Conservation (phyloP, 345 rosid species). For the Camelina hispida region DNA sequence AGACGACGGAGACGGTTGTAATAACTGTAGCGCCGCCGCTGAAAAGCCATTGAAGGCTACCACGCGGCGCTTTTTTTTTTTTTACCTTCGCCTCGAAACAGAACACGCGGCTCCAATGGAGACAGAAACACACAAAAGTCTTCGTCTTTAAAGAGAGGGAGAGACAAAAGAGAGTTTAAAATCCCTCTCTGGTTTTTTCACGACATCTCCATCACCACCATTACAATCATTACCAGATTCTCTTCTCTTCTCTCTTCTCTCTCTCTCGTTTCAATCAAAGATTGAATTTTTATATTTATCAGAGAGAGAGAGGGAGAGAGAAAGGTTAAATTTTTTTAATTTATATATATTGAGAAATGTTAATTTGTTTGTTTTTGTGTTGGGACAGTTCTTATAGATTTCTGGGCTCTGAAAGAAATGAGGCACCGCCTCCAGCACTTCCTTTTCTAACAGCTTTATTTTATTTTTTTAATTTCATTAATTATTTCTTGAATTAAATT, state of each 20-base stretch:
- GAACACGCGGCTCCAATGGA: slow-evolving; percentile 23
- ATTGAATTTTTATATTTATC: slow-evolving; percentile 1
- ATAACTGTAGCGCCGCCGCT: slow-evolving; percentile 70
- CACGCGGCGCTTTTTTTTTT: slow-evolving; percentile 40
- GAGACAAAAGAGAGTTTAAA: neutral
- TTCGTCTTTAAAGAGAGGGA: slow-evolving; percentile 1
- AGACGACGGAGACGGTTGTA: slow-evolving; percentile 60
- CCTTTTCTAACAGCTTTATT: slow-evolving; percentile 24
- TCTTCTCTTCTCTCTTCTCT: slow-evolving; percentile 32
- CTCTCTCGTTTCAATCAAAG: slow-evolving; percentile 8
- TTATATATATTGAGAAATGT: neutral
- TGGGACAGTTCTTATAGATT: slow-evolving; percentile 41
- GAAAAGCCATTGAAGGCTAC: slow-evolving; percentile 60
- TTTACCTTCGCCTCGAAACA: slow-evolving; percentile 6
- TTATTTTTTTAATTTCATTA: neutral
- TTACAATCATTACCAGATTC: slow-evolving; percentile 10
- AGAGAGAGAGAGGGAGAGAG: neutral
- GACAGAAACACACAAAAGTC: slow-evolving; percentile 25
- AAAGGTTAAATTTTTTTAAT: neutral
- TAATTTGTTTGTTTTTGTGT: neutral
- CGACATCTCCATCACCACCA: slow-evolving; percentile 33
- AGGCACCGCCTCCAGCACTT: slow-evolving; percentile 45
- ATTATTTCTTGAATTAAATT: neutral
- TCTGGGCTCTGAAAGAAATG: slow-evolving; percentile 45
- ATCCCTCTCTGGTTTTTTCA: slow-evolving; percentile 10